phyloP scores from a whole-genome alignment of 2,329 filamentous ascomycete genomes.

The Dothistroma pini region DNA sequence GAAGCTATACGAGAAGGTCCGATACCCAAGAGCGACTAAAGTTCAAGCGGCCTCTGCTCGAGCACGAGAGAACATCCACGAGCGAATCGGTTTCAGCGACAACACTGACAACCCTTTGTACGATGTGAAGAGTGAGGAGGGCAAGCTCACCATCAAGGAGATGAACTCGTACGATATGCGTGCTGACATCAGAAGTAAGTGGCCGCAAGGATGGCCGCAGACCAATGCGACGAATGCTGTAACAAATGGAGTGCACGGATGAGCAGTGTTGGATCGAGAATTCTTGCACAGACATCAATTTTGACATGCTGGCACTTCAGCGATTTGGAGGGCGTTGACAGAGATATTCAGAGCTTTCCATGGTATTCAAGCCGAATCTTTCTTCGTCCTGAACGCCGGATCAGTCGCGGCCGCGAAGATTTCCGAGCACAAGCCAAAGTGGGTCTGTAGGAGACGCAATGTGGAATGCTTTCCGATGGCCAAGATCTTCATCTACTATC shows the following conservation, averaged over 20 bases:
- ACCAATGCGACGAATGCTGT: conserved; percentile 8
- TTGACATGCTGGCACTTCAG: neutral
- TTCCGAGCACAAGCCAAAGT: too few relatives aligned
- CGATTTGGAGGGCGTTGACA: neutral
- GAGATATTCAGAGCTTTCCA: neutral
- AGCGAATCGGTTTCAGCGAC: conserved; percentile 54
- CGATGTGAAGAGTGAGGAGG: conserved; percentile 58
- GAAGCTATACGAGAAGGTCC: conserved; percentile 36
- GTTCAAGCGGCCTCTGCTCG: conserved; percentile 37
- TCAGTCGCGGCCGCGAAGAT: too few relatives aligned
- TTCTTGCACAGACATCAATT: neutral
- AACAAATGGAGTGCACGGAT: conserved; percentile 3
- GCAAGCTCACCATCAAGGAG: conserved; percentile 64
- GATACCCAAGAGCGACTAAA: conserved; percentile 38
- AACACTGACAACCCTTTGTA: conserved; percentile 57
- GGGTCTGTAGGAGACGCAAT: too few relatives aligned
- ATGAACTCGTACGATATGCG: conserved; percentile 57
- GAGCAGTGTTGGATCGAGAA: neutral
- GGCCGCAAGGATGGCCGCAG: conserved; percentile 17
- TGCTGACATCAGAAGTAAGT: conserved; percentile 24
- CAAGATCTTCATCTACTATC: neutral
- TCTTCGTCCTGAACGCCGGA: neutral
- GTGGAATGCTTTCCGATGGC: neutral
- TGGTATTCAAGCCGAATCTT: too few relatives aligned
- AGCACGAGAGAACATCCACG: conserved; percentile 40